Evolutionary conservation across 306 rosid genomes (phyloP), one percentile per base, ranked within the genome.

Genomic region (Mimosa pudica): DNA sequence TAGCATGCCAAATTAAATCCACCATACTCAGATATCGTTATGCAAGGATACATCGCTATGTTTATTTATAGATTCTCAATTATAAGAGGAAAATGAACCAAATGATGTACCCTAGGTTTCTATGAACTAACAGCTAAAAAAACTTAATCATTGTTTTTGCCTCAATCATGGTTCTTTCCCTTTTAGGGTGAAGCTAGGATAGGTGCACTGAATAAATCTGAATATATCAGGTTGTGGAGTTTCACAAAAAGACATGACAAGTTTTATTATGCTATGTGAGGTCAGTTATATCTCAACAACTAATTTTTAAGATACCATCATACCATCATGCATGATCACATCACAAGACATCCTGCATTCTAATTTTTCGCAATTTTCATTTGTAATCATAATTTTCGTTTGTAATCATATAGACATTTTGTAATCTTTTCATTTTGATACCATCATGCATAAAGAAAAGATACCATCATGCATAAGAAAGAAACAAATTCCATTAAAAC

Each of bases 11-110:
- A 73, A 57, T 58, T 47, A 35, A 68, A 41, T 62, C 52, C 64
- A 68, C 52, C 81, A 81, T n/a, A 60, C 18, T 58, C 36, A 33
- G 46, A 51, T n/a, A 17, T 41, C 48, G 47, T 55, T 47, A 32
- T 17, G 62, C 62, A 35, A 76, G 14, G 42, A 79, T 17, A 49
- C 1, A 33, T 18, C n/a, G 48, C 12, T 17, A 13, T 10, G 32
- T 30, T 13, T 72, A 79, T 80, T 80, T 58, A 79, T 38, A 14
- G 49, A 49, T 46, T 77, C 44, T 84, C 63, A 67, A 77, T 75
- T 74, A 44, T 11, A 44, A 35, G 70, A 70, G 45, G 60, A 84
- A 64, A 77, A n/a, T 47, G 54, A 79, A 82, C 70, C 51, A 71
- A 44, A 84, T 61, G 71, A 2, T 45, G 62, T 64, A 30, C 38